phyloP scores from a whole-genome alignment of 1,284 basidiomycete genomes.

The Athelia sp. region DNA sequence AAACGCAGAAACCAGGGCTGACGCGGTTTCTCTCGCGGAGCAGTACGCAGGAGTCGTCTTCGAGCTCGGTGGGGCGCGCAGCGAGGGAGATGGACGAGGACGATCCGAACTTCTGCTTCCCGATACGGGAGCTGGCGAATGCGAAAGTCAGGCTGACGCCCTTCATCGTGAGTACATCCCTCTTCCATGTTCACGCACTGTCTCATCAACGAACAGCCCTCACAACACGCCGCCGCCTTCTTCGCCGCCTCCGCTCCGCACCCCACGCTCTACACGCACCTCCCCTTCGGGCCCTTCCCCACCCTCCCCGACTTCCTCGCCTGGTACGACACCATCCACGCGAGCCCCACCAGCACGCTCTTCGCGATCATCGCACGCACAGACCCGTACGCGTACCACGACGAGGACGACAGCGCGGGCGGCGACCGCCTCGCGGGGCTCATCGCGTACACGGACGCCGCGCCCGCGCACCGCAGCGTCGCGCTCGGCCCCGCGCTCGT shows the following conservation, averaged over 20 bases:
- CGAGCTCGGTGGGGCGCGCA: no score
- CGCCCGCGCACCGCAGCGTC: not conserved
- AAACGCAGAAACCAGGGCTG: no score
- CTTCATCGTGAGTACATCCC: not conserved
- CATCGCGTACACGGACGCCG: not conserved
- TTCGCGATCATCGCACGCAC: not conserved
- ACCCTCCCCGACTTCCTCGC: not conserved
- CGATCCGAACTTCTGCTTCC: slow-evolving; percentile 16
- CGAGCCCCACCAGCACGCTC: not conserved
- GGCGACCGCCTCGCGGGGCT: not conserved
- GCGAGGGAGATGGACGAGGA: no score
- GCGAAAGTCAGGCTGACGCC: slow-evolving; percentile 6
- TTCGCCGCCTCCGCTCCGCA: not conserved
- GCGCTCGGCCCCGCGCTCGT: not conserved
- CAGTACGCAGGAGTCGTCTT: no score
- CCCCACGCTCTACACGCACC: not conserved
- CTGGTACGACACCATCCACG: not conserved
- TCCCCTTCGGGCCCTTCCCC: not conserved
- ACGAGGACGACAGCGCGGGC: no score
- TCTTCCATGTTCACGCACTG: slow-evolving; percentile 4
- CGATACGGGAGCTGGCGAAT: slow-evolving; percentile 15
- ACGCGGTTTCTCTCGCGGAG: no score
- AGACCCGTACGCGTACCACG: not conserved
- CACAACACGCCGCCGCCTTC: not conserved
- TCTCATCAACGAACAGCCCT: not conserved